These are phyloP conservation scores for Gamarada debralockiae DNA, from an alignment of 495 filamentous ascomycete species.

Conservation along the genomic window DNA sequence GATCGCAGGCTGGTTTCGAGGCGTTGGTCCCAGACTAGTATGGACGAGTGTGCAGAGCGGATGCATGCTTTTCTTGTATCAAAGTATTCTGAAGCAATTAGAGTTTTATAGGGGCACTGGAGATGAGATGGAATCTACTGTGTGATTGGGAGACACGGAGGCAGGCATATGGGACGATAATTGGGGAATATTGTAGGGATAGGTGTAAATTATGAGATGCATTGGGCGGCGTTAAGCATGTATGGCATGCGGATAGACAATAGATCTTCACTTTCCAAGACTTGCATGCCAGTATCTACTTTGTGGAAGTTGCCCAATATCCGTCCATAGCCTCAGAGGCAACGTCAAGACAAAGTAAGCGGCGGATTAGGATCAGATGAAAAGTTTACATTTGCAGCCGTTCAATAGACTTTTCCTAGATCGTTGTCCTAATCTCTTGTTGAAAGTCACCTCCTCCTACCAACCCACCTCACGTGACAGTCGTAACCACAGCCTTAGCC, in stretches of 20 bases:
- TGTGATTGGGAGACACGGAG: constrained; percentile 12
- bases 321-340: too few relatives aligned
- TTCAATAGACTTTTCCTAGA: too few relatives aligned
- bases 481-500: constrained; percentile 18
- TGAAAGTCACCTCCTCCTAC: too few relatives aligned
- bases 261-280: constrained; percentile 29
- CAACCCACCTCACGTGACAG: not conserved
- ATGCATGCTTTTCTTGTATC: constrained; percentile 96
- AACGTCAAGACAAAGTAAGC: too few relatives aligned
- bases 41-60: constrained; percentile 98
- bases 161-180: too few relatives aligned
- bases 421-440: too few relatives aligned
- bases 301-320: too few relatives aligned
- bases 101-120: constrained; percentile 32
- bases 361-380: too few relatives aligned
- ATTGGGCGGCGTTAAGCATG: constrained; percentile 30
- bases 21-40: constrained; percentile 88
- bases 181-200: constrained; percentile 20
- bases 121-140: constrained; percentile 9
- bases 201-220: constrained; percentile 19
- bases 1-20: constrained; percentile 85
- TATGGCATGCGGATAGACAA: constrained; percentile 16
- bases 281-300: too few relatives aligned
- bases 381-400: too few relatives aligned
- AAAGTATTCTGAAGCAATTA: constrained; percentile 75